A percentile compares a stretch with the other conserved stretches of the same genome.
phyloP scores from a whole-genome alignment of 2,329 filamentous ascomycete species.

The Salinomyces thailandicus region DNA sequence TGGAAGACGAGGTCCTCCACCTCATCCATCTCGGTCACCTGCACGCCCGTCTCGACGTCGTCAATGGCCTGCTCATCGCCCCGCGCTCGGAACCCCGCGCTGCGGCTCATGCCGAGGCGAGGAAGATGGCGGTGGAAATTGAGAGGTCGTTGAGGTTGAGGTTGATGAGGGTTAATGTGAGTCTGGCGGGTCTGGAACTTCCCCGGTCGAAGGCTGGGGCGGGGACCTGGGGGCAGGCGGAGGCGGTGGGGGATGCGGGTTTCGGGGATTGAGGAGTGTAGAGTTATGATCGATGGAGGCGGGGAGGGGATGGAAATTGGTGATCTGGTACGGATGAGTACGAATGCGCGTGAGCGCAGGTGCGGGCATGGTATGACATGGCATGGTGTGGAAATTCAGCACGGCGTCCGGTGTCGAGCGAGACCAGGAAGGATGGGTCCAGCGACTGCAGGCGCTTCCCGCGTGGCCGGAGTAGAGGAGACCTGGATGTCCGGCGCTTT shows the following conservation, averaged over 20 bases:
- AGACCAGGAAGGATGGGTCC: no score
- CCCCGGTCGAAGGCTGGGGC: background rate
- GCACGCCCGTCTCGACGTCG: conserved; percentile 72
- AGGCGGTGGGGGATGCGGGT: background rate
- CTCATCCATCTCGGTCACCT: conserved; percentile 68
- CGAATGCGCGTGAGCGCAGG: no score
- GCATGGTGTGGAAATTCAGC: no score
- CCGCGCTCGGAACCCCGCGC: conserved; percentile 56
- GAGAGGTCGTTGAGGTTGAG: conserved; percentile 65
- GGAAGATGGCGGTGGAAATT: conserved; percentile 60
- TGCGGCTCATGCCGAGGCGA: conserved; percentile 58
- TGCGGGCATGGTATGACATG: background rate
- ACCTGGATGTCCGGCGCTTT: no score
- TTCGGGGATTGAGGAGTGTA: conserved; percentile 7
- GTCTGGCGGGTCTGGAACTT: conserved; percentile 61
- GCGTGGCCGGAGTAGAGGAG: no score
- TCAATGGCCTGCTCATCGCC: conserved; percentile 67
- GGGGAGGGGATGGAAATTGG: no score
- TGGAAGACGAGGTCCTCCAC: conserved; percentile 62
- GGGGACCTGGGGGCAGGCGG: background rate
- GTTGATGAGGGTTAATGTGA: conserved; percentile 65
- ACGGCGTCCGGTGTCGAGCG: no score
- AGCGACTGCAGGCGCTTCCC: no score
- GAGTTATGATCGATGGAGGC: no score
- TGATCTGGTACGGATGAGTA: no score